phyloP scores from a whole-genome alignment of 108 stramenopile genomes.

The Nannochloropsis oceanica region DNA sequence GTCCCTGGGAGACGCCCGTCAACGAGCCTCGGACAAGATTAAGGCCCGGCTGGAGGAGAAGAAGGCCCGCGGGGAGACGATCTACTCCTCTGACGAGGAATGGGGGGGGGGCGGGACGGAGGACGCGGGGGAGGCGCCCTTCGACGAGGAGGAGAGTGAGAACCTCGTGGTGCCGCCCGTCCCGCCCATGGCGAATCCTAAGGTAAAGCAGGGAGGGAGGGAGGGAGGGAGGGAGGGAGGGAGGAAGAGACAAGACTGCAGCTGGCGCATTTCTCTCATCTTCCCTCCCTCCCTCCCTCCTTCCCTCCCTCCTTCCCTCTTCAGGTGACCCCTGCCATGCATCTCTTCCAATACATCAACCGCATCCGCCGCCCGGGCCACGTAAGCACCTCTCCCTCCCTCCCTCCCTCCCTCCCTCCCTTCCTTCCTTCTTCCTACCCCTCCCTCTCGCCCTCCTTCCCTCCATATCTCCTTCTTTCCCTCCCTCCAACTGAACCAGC shows the following conservation, averaged over 20 bases:
- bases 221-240: too few relatives aligned
- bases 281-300: background rate
- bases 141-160: background rate
- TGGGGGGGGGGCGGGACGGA: background rate
- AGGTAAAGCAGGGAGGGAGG: too few relatives aligned
- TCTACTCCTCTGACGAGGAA: background rate
- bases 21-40: background rate
- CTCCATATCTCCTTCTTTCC: background rate
- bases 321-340: background rate
- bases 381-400: background rate
- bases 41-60: background rate
- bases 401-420: background rate
- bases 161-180: background rate
- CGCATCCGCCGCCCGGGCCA: too few relatives aligned
- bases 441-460: slow-evolving; percentile 54
- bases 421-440: background rate
- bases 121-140: background rate
- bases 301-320: background rate
- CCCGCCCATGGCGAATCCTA: too few relatives aligned
- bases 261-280: background rate
- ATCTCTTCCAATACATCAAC: background rate
- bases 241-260: background rate
- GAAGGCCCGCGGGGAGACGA: background rate
- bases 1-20: background rate
- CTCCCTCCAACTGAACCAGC: background rate